These are phyloP conservation scores for Trichosporon sp. DNA, from an alignment of 1,284 basidiomycete genomes.

Conservation along the genomic window DNA sequence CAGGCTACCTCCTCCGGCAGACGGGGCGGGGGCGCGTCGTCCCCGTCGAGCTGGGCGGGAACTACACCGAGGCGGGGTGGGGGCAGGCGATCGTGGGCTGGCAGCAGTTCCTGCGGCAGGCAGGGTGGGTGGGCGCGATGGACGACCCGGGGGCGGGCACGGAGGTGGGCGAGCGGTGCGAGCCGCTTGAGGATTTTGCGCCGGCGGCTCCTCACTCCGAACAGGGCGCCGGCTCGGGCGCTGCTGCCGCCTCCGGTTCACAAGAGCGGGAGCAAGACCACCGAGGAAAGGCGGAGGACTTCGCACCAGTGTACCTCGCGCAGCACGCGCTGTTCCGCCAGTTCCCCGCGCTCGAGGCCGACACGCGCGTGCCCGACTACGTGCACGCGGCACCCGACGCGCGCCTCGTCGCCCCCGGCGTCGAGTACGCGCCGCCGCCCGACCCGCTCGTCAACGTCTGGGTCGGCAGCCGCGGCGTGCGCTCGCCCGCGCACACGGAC, in stretches of 20 bases:
- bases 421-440: constrained; percentile 59
- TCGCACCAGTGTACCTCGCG: constrained; percentile 68
- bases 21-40: constrained; percentile 76
- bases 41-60: constrained; percentile 81
- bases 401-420: not conserved
- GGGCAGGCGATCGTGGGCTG: constrained; percentile 73
- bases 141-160: too few species aligned
- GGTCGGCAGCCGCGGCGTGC: constrained; percentile 65
- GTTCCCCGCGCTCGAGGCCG: constrained; percentile 69
- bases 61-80: constrained; percentile 80
- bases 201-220: not conserved
- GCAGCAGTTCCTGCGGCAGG: constrained; percentile 63
- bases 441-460: constrained; percentile 72
- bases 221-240: too few species aligned
- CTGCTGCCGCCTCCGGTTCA: too few species aligned
- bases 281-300: not conserved
- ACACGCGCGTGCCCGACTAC: constrained; percentile 80
- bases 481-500: constrained; percentile 90
- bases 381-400: constrained; percentile 65
- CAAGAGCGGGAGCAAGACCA: too few species aligned
- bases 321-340: constrained; percentile 83
- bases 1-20: constrained; percentile 61
- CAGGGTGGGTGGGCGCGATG: constrained; percentile 51
- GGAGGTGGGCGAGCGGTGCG: not conserved
- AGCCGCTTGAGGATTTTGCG: not conserved